These are phyloP conservation scores for Fusarium pseudoanthophilum DNA, from an alignment of 2,329 filamentous ascomycete genomes.

Conservation along the genomic window DNA sequence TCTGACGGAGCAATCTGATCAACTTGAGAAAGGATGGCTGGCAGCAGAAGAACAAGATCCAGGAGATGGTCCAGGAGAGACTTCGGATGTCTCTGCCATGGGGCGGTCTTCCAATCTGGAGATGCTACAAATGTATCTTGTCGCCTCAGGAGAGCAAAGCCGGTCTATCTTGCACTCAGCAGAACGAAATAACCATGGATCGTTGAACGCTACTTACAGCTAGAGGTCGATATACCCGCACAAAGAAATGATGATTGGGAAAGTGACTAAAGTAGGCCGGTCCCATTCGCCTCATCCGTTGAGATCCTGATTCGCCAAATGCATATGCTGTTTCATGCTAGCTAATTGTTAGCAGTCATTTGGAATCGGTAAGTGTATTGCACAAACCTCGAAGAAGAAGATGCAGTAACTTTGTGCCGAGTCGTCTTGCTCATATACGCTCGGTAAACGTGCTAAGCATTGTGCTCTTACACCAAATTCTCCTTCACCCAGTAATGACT, in stretches of 20 bases:
- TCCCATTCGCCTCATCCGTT: slow-evolving; percentile 53
- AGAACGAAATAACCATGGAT: background rate
- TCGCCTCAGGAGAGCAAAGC: slow-evolving; percentile 61
- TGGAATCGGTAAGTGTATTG: background rate
- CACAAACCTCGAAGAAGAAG: slow-evolving; percentile 65
- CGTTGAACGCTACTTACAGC: slow-evolving; percentile 56
- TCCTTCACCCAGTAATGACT: slow-evolving; percentile 47
- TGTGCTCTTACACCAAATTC: slow-evolving; percentile 57
- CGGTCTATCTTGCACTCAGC: slow-evolving; percentile 51
- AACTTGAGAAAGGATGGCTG: slow-evolving; percentile 57
- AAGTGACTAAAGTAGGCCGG: slow-evolving; percentile 61
- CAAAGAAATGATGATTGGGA: slow-evolving; percentile 68
- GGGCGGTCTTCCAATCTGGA: slow-evolving; percentile 62
- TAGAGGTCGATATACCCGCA: slow-evolving; percentile 63
- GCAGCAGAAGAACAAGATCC: slow-evolving; percentile 61
- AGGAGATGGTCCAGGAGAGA: slow-evolving; percentile 62
- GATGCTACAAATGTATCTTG: slow-evolving; percentile 62
- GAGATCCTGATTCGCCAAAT: slow-evolving; percentile 52
- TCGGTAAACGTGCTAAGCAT: slow-evolving; percentile 57
- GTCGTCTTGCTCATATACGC: slow-evolving; percentile 44
- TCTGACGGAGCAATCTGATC: slow-evolving; percentile 56
- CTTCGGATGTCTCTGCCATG: slow-evolving; percentile 64
- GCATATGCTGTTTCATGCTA: slow-evolving; percentile 59
- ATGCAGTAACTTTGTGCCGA: slow-evolving; percentile 57
- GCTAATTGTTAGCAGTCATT: slow-evolving; percentile 21